Base-by-base conservation (phyloP, 768 basidiomycete genomes). In the Termitomyces sp. region DNA sequence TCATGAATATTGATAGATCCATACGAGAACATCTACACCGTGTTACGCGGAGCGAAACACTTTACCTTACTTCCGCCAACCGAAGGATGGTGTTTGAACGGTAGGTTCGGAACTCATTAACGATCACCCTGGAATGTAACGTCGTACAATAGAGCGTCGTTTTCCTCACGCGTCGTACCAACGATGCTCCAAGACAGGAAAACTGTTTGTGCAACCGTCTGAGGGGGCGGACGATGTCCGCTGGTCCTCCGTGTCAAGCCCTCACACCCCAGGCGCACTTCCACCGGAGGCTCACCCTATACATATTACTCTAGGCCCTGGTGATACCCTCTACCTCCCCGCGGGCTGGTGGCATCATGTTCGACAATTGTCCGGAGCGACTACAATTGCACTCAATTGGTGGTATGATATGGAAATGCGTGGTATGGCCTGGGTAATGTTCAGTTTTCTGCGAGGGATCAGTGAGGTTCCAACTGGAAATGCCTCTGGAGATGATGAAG, bases 261-360 rank as follows among this genome's bases (percentile, higher is more conserved):
- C 88, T 8, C 71, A 77, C 55, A 63, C 69, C 42, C 74, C 76
- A 19, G 73, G 67, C 9, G 66, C 68, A 15, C 70, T 87, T 42
- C 77, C 82, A 5, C 61, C 70, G 1, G 77, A 77, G 24, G 78
- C 87, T 0, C 78, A 80, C 47, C 87, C 93, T 1, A 78, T 94
- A 34, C 71, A 76, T 12, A 77, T 95, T 24, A 82, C 81, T 1
- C 65, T 97, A 7, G 58, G 71, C 4, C 79, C 82, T 6, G 93
- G 94, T 3, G 88, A 95, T 60, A 84, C 87, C 0, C 70, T 97
- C 19, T 96, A 93, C 69, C 81, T 97, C 19, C 95, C 95, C n/a
- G 81, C 87, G 5, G 87, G 91, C 0, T 97, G 95, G 95, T 96
- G 88, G 87, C 94, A 96, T 66, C 81, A 90, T 64, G 92, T 96